Conservation (phyloP, 179 eudicot genomes). For the Spergularia azorica region DNA sequence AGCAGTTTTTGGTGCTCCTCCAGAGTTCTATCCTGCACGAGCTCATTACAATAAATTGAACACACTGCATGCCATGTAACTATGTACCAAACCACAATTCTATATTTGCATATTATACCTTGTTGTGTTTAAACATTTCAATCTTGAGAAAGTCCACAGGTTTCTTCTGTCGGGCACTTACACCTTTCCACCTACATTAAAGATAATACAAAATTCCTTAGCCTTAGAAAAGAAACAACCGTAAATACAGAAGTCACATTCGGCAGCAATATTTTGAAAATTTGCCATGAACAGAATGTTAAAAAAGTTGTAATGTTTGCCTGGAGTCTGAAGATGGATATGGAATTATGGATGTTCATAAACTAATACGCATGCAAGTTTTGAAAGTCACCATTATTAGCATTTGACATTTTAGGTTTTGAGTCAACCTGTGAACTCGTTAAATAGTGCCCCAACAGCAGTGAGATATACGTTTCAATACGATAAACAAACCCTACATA, state of each 20-base stretch:
- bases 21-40: constrained; percentile 62
- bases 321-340: background rate
- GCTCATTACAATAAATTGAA: constrained; percentile 5
- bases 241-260: background rate
- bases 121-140: constrained; percentile 60
- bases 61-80: background rate
- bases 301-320: background rate
- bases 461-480: background rate
- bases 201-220: constrained; percentile 9
- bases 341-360: background rate
- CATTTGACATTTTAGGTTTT: background rate
- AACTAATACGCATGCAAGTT: background rate
- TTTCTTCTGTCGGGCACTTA: constrained; percentile 41
- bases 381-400: background rate
- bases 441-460: background rate
- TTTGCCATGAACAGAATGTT: background rate
- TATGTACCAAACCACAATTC: too few relatives aligned
- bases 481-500: background rate
- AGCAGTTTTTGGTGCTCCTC: constrained; percentile 72
- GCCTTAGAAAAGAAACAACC: background rate
- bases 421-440: background rate
- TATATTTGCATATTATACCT: constrained; percentile 40
- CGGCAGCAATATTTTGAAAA: background rate
- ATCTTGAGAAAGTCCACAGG: constrained; percentile 63
- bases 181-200: constrained; percentile 70